phyloP scores from a whole-genome alignment of 2,329 filamentous ascomycete species.

The Tolypocladium nubicola region DNA sequence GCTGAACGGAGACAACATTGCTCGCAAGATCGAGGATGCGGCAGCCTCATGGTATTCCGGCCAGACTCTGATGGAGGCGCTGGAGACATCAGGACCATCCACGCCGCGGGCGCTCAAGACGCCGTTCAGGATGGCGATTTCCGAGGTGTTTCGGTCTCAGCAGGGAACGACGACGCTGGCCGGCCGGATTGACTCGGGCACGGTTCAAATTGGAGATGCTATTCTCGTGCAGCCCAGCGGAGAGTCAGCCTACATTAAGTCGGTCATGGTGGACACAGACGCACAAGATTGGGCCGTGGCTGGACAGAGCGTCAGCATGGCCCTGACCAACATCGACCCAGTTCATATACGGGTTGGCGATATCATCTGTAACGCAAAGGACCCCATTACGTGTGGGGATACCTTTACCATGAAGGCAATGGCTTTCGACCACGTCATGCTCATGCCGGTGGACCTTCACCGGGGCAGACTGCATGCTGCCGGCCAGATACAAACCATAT shows the following conservation, averaged over 20 bases:
- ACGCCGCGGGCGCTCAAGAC: constrained; percentile 57
- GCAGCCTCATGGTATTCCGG: constrained; percentile 71
- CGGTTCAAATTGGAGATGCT: constrained; percentile 72
- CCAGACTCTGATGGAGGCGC: constrained; percentile 66
- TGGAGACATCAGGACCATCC: constrained; percentile 73
- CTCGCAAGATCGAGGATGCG: constrained; percentile 41
- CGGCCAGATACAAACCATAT: constrained; percentile 61
- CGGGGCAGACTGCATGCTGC: constrained; percentile 71
- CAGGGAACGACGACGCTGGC: constrained; percentile 77
- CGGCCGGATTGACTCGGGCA: constrained; percentile 77
- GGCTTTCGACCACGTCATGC: constrained; percentile 81
- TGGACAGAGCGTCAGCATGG: constrained; percentile 78
- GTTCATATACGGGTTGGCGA: constrained; percentile 76
- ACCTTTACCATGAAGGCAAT: constrained; percentile 74
- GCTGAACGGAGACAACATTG: constrained; percentile 79
- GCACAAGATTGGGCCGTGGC: constrained; percentile 81
- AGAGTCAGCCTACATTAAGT: constrained; percentile 72
- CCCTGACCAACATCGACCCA: constrained; percentile 75
- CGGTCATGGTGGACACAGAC: constrained; percentile 65
- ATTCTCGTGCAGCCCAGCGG: constrained; percentile 71
- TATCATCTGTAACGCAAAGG: constrained; percentile 63
- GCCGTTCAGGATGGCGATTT: constrained; percentile 76
- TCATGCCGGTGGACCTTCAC: constrained; percentile 83
- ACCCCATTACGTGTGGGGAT: constrained; percentile 60
- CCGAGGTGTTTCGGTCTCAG: constrained; percentile 74